Evolutionary conservation across 2,329 filamentous ascomycete genomes (phyloP).

Genomic region (Didymella sp.): DNA sequence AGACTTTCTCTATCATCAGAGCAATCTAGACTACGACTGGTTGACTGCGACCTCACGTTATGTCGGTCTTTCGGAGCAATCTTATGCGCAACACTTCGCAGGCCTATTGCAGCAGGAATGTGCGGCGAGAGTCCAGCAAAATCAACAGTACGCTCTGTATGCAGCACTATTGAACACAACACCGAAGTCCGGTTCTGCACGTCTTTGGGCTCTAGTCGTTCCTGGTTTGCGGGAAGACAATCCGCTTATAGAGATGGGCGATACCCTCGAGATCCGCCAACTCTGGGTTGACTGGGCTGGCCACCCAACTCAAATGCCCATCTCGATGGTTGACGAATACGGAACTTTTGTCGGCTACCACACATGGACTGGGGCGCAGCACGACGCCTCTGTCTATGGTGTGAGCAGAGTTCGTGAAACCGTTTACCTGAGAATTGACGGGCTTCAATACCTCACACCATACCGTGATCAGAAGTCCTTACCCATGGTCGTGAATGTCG

Average conservation of each 20-base stretch:
- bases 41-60: neutral
- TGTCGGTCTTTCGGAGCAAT: conserved; percentile 10
- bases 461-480: neutral
- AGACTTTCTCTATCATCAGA: conserved; percentile 22
- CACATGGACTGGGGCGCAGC: conserved; percentile 31
- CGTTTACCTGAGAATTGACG: conserved; percentile 32
- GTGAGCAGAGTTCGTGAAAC: conserved; percentile 34
- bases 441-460: conserved; percentile 7
- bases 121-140: conserved; percentile 25
- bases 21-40: neutral
- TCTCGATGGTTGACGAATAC: neutral
- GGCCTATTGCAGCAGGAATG: conserved; percentile 25
- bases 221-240: conserved; percentile 44
- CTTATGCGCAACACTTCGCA: conserved; percentile 29
- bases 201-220: conserved; percentile 29
- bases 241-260: conserved; percentile 43
- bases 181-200: neutral
- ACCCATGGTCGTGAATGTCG: conserved; percentile 33
- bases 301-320: conserved; percentile 16
- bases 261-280: conserved; percentile 43
- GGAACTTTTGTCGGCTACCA: neutral
- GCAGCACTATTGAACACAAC: conserved; percentile 18
- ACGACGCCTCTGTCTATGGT: conserved; percentile 31
- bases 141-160: conserved; percentile 32
- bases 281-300: conserved; percentile 29